Base-by-base conservation (phyloP, 495 filamentous ascomycete species). In the Tuber calosporum region DNA sequence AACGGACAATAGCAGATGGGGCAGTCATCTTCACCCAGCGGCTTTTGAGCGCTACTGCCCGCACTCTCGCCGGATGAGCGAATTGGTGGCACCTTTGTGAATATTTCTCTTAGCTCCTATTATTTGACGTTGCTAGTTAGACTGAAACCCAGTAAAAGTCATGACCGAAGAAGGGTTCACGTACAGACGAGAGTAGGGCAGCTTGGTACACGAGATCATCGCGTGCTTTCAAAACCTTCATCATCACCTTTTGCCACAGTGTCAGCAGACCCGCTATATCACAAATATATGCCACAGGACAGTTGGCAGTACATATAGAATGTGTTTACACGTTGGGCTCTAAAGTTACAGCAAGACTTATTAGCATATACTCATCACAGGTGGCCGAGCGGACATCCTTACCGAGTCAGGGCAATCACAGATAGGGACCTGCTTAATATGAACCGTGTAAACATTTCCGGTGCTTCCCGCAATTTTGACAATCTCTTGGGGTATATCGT, bases 1-100 rank as follows among this genome's bases (percentile, higher is more conserved):
- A 91, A 89, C 53, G 89, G 87, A 75, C 84, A 87, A 81, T 87
- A 90, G 82, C 90, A 92, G 77, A 92, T 90, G 3, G 89, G 88
- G 74, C 90, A 92, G 73, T 90, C 87, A 53, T 87, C 89, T 43
- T 90, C 87, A 13, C 38, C 85, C 66, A 58, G 84, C 71, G 42
- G 85, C 83, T 69, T 80, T 77, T 48, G 82, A 58, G 70, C 82
- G 80, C 66, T 81, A 26, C 80, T 78, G 9, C 75, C 69, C 13
- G 82, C 74, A 66, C 80, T 79, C 11, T 81, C 75, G 22, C 82
- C 80, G 34, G 67, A 68, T 11, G 74, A 69, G 13, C 73, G 69
- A 26, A 83, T 80, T 41, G 82, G 73, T 9, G 85, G 83, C 1
- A 86, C 86, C 36, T 81, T 79, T 43, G 77, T 77, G 76, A 88